Conservation (phyloP, 2,329 filamentous ascomycete genomes). For the Ophiosphaerella herpotricha region DNA sequence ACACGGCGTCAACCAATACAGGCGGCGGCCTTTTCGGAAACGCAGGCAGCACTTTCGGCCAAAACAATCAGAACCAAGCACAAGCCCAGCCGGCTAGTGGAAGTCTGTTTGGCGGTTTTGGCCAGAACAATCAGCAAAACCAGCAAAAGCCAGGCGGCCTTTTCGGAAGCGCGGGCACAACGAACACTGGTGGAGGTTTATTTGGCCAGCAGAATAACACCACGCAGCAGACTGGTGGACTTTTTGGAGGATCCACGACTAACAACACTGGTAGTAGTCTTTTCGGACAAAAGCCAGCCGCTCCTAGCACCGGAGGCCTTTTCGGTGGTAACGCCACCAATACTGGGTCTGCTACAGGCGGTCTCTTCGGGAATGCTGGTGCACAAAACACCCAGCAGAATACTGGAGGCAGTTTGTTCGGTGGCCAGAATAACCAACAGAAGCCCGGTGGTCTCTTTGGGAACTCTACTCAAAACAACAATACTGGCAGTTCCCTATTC, state of each 20-base stretch:
- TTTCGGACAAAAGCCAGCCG: slow-evolving; percentile 45
- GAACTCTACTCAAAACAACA: slow-evolving; percentile 42
- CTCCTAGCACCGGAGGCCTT: slow-evolving; percentile 23
- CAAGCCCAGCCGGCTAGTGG: slow-evolving; percentile 13
- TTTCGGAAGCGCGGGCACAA: slow-evolving; percentile 34
- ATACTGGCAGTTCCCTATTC: slow-evolving; percentile 54
- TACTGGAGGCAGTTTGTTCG: slow-evolving; percentile 44
- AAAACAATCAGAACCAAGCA: slow-evolving; percentile 33
- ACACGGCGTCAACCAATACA: slow-evolving; percentile 30
- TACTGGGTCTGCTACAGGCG: slow-evolving; percentile 26
- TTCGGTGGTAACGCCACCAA: slow-evolving; percentile 34
- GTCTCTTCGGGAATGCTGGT: slow-evolving; percentile 42
- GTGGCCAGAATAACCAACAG: slow-evolving; percentile 48
- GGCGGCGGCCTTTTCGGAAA: slow-evolving; percentile 37
- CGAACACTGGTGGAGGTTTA: slow-evolving; percentile 52
- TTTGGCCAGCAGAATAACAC: slow-evolving; percentile 52
- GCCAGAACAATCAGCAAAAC: slow-evolving; percentile 41
- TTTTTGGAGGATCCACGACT: slow-evolving; percentile 58
- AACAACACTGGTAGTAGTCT: slow-evolving; percentile 43
- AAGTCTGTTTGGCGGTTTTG: slow-evolving; percentile 31
- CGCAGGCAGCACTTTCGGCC: slow-evolving; percentile 36
- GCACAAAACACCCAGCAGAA: slow-evolving; percentile 39
- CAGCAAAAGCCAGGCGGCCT: slow-evolving; percentile 47
- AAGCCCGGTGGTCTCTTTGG: slow-evolving; percentile 51
- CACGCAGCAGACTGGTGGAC: slow-evolving; percentile 35